Base-by-base conservation (phyloP, 202 grass and related monocot genomes). In the Schoenoplectus triqueter region DNA sequence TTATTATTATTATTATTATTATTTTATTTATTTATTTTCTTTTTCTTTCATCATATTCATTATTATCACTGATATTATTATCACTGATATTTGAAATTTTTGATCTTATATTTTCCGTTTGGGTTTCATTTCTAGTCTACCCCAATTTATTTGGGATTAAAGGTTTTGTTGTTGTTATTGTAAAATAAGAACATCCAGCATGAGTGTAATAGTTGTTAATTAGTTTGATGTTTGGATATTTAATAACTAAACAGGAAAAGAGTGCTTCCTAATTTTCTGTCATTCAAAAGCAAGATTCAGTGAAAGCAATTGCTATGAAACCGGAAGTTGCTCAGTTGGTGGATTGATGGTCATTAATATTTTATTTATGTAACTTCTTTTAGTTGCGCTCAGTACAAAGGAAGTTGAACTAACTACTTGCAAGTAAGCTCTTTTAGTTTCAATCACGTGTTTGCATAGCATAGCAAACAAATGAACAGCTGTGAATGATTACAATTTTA, bases 361-460 rank as follows among this genome's bases (percentile, higher is more conserved):
- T 48, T 71, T 15, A 41, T 17, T 15, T 71, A 7, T 71, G 45
- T 18, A 7, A 47, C 31, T 48, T 48, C 7, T 3, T 67, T 67
- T 41, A 11, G 14, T 8, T 71, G 68, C 6, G 1, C 18, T n/a
- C 14, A 71, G 68, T 71, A 71, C 42, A 71, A 71, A 71, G 68
- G n/a, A 48, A 71, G 68, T 71, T 71, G 68, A 71, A 71, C 44
- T 71, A 71, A 71, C 44, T 71, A 71, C 17, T 48, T 71, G 68
- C 44, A 14, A 3, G 15, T 47, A 71, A 71, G 44, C 68, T 48
- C 68, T 70, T 71, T 71, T 15, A 48, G 68, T 48, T 9, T 48
- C 44, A 71, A 14, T 48, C 68, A 18, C 64, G 9, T 67, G 64
- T 22, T 10, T 47, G 13, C 44, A 71, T 48, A 46, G 7, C 15